Base-by-base conservation (phyloP, 768 basidiomycete species). In the Symmetrospora coprosmae region DNA sequence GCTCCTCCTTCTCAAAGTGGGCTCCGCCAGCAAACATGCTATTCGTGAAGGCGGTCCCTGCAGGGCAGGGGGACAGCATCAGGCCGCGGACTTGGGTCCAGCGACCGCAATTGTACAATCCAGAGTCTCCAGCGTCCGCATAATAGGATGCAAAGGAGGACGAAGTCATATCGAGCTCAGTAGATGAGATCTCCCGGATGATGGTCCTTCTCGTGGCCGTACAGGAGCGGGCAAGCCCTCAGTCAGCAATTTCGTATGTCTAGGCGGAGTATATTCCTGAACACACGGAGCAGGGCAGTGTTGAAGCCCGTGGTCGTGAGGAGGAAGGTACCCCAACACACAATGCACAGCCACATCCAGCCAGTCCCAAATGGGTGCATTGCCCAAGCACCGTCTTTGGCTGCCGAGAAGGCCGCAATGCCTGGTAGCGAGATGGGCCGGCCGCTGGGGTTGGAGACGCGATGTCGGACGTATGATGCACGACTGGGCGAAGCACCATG, bases 21-120 rank as follows among this genome's bases (percentile, higher is more conserved):
- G 48, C 48, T 9, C 21, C 31, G 23, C 48, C 48, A 50, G 48
- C 21, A 33, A 25, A 50, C 4, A 28, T 27, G 30, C n/a, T 50
- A 25, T n/a, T 28, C 4, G 48, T 50, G n/a, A 50, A 50, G n/a
- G 48, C 48, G n/a, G 48, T 50, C 8, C 48, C 48, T 8, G 48
- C 48, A 27, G 48, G 48, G n/a, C 48, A 50, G 31, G 48, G 48
- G n/a, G 19, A 21, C 19, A 50, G 11, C 7, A 31, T 6, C n/a
- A 50, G 21, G 30, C 48, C 48, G n/a, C 48, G 23, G 9, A 33
- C 30, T 25, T 17, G 30, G 9, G 48, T 25, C 48, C 48, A 50
- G 23, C 48, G 6, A 50, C 19, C 21, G 31, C 48, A 50, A 33
- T n/a, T 9, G 30, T 50, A 50, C 19, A 21, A 50, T 25, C n/a